Percentiles rank a stretch among this genome's conserved stretches.
Evolutionary conservation across 1,284 basidiomycete genomes (phyloP).

Genomic region (Cerioporus squamosus): DNA sequence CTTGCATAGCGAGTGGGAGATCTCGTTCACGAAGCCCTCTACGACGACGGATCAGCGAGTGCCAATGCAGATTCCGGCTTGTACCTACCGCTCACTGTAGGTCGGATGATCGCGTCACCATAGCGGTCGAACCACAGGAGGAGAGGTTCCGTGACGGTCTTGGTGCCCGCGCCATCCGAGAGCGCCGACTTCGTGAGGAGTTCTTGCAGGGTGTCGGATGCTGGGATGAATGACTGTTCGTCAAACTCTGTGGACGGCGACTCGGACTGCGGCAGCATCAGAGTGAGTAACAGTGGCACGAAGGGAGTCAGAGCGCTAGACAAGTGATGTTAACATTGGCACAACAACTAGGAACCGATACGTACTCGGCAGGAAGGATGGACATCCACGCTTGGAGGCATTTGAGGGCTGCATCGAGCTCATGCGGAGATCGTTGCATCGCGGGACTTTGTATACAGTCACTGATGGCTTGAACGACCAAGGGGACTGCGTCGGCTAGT

Average conservation of each 20-base stretch:
- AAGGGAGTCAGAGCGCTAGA: slow-evolving; percentile 64
- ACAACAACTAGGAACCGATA: slow-evolving; percentile 1
- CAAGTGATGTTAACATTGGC: slow-evolving; percentile 5
- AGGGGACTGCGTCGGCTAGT: slow-evolving; percentile 64
- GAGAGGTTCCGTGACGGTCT: slow-evolving; percentile 81
- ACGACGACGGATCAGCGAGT: background rate
- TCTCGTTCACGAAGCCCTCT: slow-evolving; percentile 53
- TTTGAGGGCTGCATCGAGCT: slow-evolving; percentile 72
- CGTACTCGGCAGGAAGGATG: slow-evolving; percentile 69
- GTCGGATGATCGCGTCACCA: slow-evolving; percentile 58
- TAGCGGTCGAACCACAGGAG: slow-evolving; percentile 71
- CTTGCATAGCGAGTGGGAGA: slow-evolving; percentile 75
- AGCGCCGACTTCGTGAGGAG: slow-evolving; percentile 76
- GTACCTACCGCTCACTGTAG: slow-evolving; percentile 44
- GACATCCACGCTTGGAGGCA: slow-evolving; percentile 85
- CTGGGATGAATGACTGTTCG: slow-evolving; percentile 60
- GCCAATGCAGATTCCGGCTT: background rate
- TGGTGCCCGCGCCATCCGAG: slow-evolving; percentile 70
- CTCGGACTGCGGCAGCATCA: slow-evolving; percentile 54
- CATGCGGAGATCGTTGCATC: slow-evolving; percentile 39
- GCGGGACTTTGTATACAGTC: slow-evolving; percentile 46
- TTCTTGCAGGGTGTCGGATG: slow-evolving; percentile 77
- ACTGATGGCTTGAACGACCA: slow-evolving; percentile 72
- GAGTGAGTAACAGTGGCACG: slow-evolving; percentile 62
- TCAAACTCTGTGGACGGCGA: slow-evolving; percentile 39